Percentiles rank a stretch among this genome's conserved stretches.
Evolutionary conservation across 768 basidiomycete species (phyloP).

Genomic region (Suillus sp.): DNA sequence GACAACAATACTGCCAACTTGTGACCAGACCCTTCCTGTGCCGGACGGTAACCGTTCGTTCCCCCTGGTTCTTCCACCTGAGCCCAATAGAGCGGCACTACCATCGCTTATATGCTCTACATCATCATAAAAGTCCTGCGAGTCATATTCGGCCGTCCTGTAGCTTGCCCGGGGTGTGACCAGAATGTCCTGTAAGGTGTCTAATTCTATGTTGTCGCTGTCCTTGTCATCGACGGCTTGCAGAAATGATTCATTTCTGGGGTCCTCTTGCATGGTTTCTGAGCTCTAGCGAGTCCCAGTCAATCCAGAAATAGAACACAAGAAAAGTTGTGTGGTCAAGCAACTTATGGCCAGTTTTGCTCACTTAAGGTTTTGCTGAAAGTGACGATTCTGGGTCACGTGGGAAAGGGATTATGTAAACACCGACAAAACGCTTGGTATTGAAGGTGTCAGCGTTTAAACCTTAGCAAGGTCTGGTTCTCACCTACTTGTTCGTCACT

Average conservation of each 20-base stretch:
- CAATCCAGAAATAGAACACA: not conserved
- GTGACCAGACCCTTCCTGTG: conserved; percentile 45
- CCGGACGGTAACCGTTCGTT: conserved; percentile 26
- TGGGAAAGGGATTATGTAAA: conserved; percentile 33
- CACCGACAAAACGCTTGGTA: conserved; percentile 26
- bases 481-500: conserved; percentile 22
- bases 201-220: conserved; percentile 36
- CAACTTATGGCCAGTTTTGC: not conserved
- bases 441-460: conserved; percentile 31
- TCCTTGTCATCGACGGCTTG: not conserved
- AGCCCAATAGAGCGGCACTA: conserved; percentile 46
- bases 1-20: conserved; percentile 62
- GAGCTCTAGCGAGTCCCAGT: not conserved
- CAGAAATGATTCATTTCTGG: not conserved
- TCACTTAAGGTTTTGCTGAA: not conserved
- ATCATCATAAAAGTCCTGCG: conserved; percentile 36
- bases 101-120: conserved; percentile 43
- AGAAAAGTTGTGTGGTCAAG: not conserved
- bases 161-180: conserved; percentile 25
- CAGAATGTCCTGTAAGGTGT: conserved; percentile 29
- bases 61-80: conserved; percentile 31
- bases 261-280: not conserved
- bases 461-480: conserved; percentile 27
- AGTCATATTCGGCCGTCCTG: conserved; percentile 27
- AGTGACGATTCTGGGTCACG: conserved; percentile 14